Evolutionary conservation across 176 grass and related monocot genomes (phyloP), one percentile per base, ranked within the genome.

Genomic region (Poa pratensis): DNA sequence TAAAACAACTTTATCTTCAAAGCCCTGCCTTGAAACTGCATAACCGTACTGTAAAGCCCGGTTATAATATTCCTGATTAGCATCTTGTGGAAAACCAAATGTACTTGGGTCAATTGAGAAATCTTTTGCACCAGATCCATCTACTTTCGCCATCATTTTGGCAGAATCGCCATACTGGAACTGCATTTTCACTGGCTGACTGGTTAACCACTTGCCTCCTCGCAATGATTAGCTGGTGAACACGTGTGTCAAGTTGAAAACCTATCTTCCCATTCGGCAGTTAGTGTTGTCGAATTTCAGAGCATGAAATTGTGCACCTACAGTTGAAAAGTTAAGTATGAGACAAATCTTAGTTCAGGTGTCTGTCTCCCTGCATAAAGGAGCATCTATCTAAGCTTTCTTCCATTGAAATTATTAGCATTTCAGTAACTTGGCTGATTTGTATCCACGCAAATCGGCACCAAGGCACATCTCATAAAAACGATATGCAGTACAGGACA

Each of bases 41-140:
- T 79, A 69, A 34, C 51, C 8, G n/a, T 80, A 75, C 59, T 84
- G 85, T n/a, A 75, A 87, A 76, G 75, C 89, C 74, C 22, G 69
- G 60, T 68, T 61, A 27, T 58, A 87, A 50, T 84, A 80, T 75
- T 84, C 85, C 69, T 87, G 75, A 83, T 69, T 87, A 76, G 68
- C 76, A 80, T 84, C 76, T 80, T 87, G 80, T 53, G 69, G n/a
- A 80, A 87, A 79, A 76, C 17, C 53, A 80, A 80, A 84, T 80
- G 80, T 35, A 39, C 51, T 84, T 14, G 27, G 50, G 50, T 53
- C 32, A 9, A 80, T 18, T 84, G 69, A 69, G 1, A 52, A 76
- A 80, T 76, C 60, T 23, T 60, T 69, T 84, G 61, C 23, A 69
- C n/a, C 4, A 6, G 59, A 68, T 34, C 62, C 85, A 84, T 84